Evolutionary conservation across 805 yeast genomes (phyloP).

Genomic region (Metschnikowia gruessii): DNA sequence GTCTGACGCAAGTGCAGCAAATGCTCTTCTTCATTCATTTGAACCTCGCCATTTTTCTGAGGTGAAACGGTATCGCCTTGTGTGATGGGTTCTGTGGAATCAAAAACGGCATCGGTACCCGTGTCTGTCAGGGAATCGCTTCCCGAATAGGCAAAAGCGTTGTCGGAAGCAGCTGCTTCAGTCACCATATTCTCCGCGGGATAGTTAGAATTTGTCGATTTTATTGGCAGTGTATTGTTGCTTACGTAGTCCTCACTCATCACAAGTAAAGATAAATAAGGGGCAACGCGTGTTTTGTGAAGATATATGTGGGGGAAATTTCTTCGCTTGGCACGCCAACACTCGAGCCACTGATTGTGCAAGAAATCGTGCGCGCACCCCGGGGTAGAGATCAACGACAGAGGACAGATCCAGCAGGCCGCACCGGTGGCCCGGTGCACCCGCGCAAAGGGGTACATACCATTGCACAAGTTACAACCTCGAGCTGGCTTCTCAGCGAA

Average conservation of each 20-base stretch:
- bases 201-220: not conserved
- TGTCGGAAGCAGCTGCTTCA: not conserved
- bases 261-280: not conserved
- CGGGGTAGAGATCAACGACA: not conserved
- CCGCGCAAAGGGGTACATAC: too few relatives aligned
- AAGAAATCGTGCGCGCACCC: conserved; percentile 1
- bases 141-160: conserved; percentile 1
- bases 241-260: not conserved
- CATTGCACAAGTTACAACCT: too few relatives aligned
- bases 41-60: too few relatives aligned
- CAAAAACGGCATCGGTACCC: not conserved
- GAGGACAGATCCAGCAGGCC: not conserved
- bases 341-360: conserved; percentile 4
- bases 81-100: not conserved
- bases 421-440: too few relatives aligned
- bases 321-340: not conserved
- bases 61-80: not conserved
- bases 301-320: not conserved
- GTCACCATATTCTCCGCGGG: not conserved
- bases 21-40: conserved; percentile 1
- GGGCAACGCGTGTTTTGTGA: conserved; percentile 2
- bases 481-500: too few relatives aligned
- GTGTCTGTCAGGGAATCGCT: conserved; percentile 2
- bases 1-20: conserved; percentile 5
- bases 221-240: not conserved